These are phyloP conservation scores for Phellinidium pouzarii DNA, from an alignment of 1,284 basidiomycete genomes.

Conservation along the genomic window DNA sequence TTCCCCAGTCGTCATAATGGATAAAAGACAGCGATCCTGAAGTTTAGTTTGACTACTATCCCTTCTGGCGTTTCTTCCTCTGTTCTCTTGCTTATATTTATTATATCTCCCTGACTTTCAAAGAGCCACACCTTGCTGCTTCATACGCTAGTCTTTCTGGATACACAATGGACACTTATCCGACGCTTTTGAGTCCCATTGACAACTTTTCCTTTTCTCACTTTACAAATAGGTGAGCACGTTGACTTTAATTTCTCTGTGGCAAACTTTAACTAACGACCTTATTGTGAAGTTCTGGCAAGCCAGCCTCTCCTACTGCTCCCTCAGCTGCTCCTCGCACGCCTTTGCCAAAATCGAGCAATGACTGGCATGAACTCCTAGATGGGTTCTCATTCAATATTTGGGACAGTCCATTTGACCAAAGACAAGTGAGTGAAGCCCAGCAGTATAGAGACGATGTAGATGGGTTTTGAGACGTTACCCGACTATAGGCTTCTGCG, in stretches of 20 bases:
- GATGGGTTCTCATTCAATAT: slow-evolving; percentile 9
- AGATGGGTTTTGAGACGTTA: neutral
- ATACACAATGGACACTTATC: slow-evolving; percentile 14
- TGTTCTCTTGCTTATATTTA: slow-evolving; percentile 3
- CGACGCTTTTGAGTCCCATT: slow-evolving; percentile 16
- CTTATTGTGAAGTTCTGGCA: slow-evolving; percentile 1
- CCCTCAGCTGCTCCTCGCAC: slow-evolving; percentile 5
- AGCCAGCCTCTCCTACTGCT: neutral
- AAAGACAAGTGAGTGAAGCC: slow-evolving; percentile 4
- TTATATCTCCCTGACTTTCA: neutral
- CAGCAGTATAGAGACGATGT: neutral
- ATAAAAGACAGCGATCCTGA: slow-evolving; percentile 4
- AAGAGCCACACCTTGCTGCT: neutral
- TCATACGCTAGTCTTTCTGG: neutral
- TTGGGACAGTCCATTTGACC: slow-evolving; percentile 9
- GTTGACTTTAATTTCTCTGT: neutral
- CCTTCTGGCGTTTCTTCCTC: neutral
- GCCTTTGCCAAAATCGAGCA: slow-evolving; percentile 2
- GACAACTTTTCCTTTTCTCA: slow-evolving; percentile 17
- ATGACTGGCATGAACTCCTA: slow-evolving; percentile 15
- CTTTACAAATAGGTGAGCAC: slow-evolving; percentile 6
- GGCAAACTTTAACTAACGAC: neutral
- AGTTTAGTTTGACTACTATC: slow-evolving; percentile 3
- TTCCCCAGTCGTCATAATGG: slow-evolving; percentile 4
- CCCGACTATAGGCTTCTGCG: neutral